phyloP scores from a whole-genome alignment of 129 eudicot genomes.

The carrot (Daucus carota) region DH1_v3.0 NC_030382.2:45449501-45450000 shows the following conservation, averaged over 20 bases:
- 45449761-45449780: constrained; percentile 94
- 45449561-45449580: constrained; percentile 80
- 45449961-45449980: no score
- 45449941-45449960: no score
- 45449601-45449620: constrained; percentile 66
- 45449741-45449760: constrained; percentile 75
- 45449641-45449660: constrained; percentile 92
- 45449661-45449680: constrained; percentile 86
- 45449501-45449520: constrained; percentile 87
- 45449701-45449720: constrained; percentile 84
- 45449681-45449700: constrained; percentile 96
- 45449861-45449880: constrained; percentile 11
- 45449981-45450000: no score
- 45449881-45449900: not conserved
- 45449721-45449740: constrained; percentile 75
- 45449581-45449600: constrained; percentile 80
- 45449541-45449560: constrained; percentile 84
- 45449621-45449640: constrained; percentile 97
- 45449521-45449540: constrained; percentile 91
- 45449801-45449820: constrained; percentile 93
- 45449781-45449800: constrained; percentile 99
- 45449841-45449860: constrained; percentile 93
- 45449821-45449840: constrained; percentile 86
- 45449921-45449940: no score
- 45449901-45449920: no score